These are phyloP conservation scores for Sorghum bicolor DNA, from an alignment of 176 grass and related monocot genomes.

Conservation along the genomic window DNA sequence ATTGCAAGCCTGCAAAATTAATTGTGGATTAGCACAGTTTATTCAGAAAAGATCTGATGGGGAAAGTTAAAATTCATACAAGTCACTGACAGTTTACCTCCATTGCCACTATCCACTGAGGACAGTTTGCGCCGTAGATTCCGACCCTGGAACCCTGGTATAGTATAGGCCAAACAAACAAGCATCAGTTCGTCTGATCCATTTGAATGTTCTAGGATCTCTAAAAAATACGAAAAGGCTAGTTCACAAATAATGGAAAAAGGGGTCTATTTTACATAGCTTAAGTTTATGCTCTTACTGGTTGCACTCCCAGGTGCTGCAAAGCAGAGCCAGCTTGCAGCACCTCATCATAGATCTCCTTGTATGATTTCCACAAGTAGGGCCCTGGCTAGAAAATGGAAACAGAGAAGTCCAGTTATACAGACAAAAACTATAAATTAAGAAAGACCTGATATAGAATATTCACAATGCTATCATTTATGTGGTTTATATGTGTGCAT, in stretches of 20 bases:
- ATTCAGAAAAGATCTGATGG: conserved; percentile 1
- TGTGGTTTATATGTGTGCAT: neutral
- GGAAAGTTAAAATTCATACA: neutral
- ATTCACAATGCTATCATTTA: neutral
- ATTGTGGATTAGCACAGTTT: conserved; percentile 22
- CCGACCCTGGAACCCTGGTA: conserved; percentile 71
- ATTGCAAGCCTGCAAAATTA: conserved; percentile 81
- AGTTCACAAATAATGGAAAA: neutral
- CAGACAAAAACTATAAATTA: neutral
- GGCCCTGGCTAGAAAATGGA: conserved; percentile 55
- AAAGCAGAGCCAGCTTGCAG: conserved; percentile 75
- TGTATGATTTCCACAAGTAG: conserved; percentile 95
- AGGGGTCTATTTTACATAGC: neutral
- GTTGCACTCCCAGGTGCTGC: conserved; percentile 53
- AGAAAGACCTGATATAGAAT: neutral
- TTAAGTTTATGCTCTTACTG: conserved; percentile 43
- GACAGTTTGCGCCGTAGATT: conserved; percentile 91
- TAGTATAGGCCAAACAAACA: conserved; percentile 10
- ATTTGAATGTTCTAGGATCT: conserved; percentile 3
- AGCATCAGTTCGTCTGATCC: neutral
- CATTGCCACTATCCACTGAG: conserved; percentile 91
- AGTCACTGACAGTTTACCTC: conserved; percentile 44
- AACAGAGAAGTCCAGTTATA: conserved; percentile 9
- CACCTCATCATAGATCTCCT: conserved; percentile 85
- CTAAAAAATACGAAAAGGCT: neutral